Percentiles rank a stretch among this genome's conserved stretches.
Conservation (phyloP, 2,329 filamentous ascomycete species). For the Penicillium thymicola region DNA sequence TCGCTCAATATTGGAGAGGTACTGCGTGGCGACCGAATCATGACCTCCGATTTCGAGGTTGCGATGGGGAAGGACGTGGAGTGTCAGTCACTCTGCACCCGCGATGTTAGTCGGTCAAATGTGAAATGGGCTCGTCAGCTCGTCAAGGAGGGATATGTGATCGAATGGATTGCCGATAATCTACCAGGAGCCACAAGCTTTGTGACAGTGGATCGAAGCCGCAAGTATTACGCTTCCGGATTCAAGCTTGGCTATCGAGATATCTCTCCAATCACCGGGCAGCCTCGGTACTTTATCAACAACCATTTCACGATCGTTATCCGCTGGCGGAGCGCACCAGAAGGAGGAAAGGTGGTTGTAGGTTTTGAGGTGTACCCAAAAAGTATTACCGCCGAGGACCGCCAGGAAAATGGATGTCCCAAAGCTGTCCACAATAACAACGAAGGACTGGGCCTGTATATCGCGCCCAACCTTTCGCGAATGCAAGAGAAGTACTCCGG, state of each 20-base stretch:
- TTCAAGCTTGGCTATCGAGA: conserved; percentile 85
- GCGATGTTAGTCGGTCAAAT: conserved; percentile 61
- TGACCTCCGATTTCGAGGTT: conserved; percentile 78
- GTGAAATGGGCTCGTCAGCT: conserved; percentile 67
- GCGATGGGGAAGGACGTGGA: conserved; percentile 71
- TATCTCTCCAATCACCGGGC: conserved; percentile 56
- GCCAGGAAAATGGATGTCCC: conserved; percentile 65
- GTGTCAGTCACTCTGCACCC: conserved; percentile 70
- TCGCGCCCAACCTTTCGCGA: conserved; percentile 61
- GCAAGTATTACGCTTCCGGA: conserved; percentile 84
- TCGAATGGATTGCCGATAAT: conserved; percentile 92
- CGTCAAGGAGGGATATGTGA: conserved; percentile 76
- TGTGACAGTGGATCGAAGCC: conserved; percentile 76
- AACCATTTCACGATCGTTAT: conserved; percentile 87
- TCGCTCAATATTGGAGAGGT: conserved; percentile 84
- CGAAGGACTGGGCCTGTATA: conserved; percentile 65
- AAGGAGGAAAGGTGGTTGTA: conserved; percentile 74
- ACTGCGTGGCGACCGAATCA: conserved; percentile 80
- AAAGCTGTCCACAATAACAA: conserved; percentile 61
- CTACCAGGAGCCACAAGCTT: conserved; percentile 85
- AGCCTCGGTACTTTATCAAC: conserved; percentile 70
- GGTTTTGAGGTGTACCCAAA: conserved; percentile 90
- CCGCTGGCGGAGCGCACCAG: conserved; percentile 68
- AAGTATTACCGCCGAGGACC: conserved; percentile 65
- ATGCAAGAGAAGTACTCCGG: conserved; percentile 55